A percentile compares a stretch with the other conserved stretches of the same genome.
phyloP scores from a whole-genome alignment of 1,139 yeast genomes.

The Wickerhamiella pararugosa region DNA sequence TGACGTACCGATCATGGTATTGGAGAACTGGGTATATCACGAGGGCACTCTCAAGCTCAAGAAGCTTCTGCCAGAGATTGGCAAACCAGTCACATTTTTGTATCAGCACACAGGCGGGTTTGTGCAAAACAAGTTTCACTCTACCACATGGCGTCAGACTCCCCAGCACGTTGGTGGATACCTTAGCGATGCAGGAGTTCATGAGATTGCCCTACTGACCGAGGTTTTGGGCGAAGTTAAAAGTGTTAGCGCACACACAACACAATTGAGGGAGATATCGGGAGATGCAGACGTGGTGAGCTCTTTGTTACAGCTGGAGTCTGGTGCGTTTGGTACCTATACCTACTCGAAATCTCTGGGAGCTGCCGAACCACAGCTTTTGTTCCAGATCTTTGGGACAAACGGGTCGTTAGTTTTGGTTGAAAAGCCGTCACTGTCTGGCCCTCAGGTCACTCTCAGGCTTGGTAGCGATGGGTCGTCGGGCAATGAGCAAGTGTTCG shows the following conservation, averaged over 20 bases:
- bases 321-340: conserved; percentile 70
- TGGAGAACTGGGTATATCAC: conserved; percentile 75
- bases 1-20: conserved; percentile 53
- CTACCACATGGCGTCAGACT: conserved; percentile 58
- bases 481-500: conserved; percentile 29
- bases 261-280: conserved; percentile 56
- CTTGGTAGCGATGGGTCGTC: conserved; percentile 36
- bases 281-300: conserved; percentile 72
- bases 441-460: conserved; percentile 30
- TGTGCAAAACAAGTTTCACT: conserved; percentile 48
- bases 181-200: conserved; percentile 90
- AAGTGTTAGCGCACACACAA: conserved; percentile 55
- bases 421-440: conserved; percentile 35
- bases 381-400: conserved; percentile 58
- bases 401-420: conserved; percentile 51
- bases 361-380: conserved; percentile 53
- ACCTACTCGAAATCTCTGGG: conserved; percentile 88
- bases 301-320: conserved; percentile 46
- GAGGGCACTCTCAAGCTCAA: conserved; percentile 39
- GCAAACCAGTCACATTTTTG: conserved; percentile 59
- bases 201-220: conserved; percentile 74
- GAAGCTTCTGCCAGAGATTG: conserved; percentile 51
- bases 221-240: conserved; percentile 66
- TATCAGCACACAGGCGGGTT: conserved; percentile 76
- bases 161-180: conserved; percentile 90